A percentile compares a stretch with the other conserved stretches of the same genome.
Evolutionary conservation across 2,329 filamentous ascomycete genomes (phyloP).

Genomic region (Ophiocordyceps camponoti-leonardi): DNA sequence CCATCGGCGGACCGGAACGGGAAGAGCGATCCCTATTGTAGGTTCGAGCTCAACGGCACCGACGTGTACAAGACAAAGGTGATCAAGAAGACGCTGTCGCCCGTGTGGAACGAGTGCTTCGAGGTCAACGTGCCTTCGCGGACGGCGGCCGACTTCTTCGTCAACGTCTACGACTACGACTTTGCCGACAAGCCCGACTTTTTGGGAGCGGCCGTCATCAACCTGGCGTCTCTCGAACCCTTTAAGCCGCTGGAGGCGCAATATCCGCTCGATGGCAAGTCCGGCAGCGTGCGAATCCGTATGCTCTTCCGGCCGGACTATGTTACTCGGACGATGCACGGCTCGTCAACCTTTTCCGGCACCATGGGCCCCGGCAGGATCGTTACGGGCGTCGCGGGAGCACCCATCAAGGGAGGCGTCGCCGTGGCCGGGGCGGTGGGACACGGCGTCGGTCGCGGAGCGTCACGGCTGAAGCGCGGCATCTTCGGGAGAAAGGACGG

Average conservation of each 20-base stretch:
- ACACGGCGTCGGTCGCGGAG: conserved; percentile 73
- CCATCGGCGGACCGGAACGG: conserved; percentile 90
- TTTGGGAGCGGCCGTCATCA: conserved; percentile 61
- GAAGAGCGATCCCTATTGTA: conserved; percentile 93
- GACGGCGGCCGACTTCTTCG: conserved; percentile 66
- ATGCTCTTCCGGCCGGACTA: conserved; percentile 90
- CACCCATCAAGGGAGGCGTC: conserved; percentile 82
- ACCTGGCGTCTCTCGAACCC: conserved; percentile 65
- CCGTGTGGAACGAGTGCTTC: conserved; percentile 93
- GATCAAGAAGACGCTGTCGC: conserved; percentile 91
- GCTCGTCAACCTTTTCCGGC: conserved; percentile 81
- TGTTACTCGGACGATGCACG: conserved; percentile 69
- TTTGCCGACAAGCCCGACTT: conserved; percentile 90
- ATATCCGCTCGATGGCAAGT: conserved; percentile 73
- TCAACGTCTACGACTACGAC: conserved; percentile 88
- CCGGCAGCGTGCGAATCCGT: conserved; percentile 63
- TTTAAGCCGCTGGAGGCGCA: conserved; percentile 65
- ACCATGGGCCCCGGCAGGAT: conserved; percentile 86
- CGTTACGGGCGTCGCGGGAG: conserved; percentile 63
- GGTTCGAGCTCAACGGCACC: conserved; percentile 77
- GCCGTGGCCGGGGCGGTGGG: conserved; percentile 56
- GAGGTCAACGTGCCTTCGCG: conserved; percentile 69
- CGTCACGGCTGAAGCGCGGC: conserved; percentile 75
- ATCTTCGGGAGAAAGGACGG: conserved; percentile 58
- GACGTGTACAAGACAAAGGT: conserved; percentile 91